phyloP scores from a whole-genome alignment of 805 yeast genomes.

The Wickerhamomyces canadensis region DNA sequence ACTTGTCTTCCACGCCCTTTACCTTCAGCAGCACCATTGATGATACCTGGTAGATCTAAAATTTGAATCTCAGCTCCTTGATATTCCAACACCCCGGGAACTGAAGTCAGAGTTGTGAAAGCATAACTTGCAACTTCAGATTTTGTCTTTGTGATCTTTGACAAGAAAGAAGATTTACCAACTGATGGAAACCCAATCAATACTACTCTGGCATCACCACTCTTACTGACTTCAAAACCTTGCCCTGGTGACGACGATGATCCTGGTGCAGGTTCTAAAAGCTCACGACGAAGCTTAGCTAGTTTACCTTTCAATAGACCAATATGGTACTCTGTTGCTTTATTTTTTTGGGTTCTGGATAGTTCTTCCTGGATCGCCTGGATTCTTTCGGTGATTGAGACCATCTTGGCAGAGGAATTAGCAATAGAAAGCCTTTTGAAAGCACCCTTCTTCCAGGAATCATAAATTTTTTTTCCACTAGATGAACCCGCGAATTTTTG shows the following conservation, averaged over 20 bases:
- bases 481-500: neutral
- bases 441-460: too few relatives aligned
- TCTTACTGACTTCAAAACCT: constrained; percentile 91
- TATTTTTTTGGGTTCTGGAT: constrained; percentile 92
- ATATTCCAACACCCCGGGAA: constrained; percentile 91
- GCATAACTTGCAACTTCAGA: constrained; percentile 94
- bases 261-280: constrained; percentile 80
- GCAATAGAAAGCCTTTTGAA: too few relatives aligned
- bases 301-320: constrained; percentile 92
- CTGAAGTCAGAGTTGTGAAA: constrained; percentile 93
- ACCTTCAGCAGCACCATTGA: constrained; percentile 94
- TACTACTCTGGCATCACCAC: constrained; percentile 95
- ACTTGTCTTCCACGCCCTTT: constrained; percentile 98
- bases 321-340: constrained; percentile 95
- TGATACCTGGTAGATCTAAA: constrained; percentile 96
- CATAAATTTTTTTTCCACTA: neutral
- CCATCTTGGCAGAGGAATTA: constrained; percentile 4
- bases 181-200: constrained; percentile 97
- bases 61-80: constrained; percentile 97
- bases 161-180: constrained; percentile 87
- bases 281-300: constrained; percentile 86
- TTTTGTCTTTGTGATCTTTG: constrained; percentile 87
- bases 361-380: constrained; percentile 81
- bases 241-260: constrained; percentile 62
- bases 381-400: constrained; percentile 53